These are phyloP conservation scores for Glycine latifolia DNA, from an alignment of 306 rosid genomes.

Conservation along the genomic window DNA sequence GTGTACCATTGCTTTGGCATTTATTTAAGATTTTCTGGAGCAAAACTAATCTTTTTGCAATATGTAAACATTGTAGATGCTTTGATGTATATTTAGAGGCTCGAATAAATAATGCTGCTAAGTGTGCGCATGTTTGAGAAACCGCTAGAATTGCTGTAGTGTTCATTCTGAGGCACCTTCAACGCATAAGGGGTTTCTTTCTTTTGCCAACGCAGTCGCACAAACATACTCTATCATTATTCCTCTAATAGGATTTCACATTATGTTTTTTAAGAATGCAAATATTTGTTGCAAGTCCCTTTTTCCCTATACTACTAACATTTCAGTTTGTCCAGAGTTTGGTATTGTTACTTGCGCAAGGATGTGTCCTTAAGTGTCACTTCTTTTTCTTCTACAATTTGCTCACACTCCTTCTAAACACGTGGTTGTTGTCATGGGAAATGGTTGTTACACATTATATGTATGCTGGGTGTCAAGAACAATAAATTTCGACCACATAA, in stretches of 20 bases:
- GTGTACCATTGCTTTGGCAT: neutral
- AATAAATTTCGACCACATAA: neutral
- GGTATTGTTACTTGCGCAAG: neutral
- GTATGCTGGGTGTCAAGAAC: neutral
- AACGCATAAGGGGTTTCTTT: too few relatives aligned
- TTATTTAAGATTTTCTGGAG: conserved; percentile 68
- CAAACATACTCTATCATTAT: conserved; percentile 26
- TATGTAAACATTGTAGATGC: conserved; percentile 70
- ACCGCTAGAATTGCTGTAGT: too few relatives aligned
- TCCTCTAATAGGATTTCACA: conserved; percentile 66
- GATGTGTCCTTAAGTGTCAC: neutral
- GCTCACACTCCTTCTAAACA: neutral
- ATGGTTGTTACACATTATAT: neutral
- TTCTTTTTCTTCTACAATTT: neutral
- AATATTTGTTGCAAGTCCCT: neutral
- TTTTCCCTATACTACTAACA: neutral
- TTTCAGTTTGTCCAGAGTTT: neutral
- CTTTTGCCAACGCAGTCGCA: too few relatives aligned
- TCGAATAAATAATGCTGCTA: conserved; percentile 69
- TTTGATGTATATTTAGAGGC: conserved; percentile 66
- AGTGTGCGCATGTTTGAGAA: conserved; percentile 35
- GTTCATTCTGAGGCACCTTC: too few relatives aligned
- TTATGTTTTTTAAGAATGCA: conserved; percentile 56
- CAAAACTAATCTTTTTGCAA: conserved; percentile 67
- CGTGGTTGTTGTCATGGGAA: neutral